Evolutionary conservation across 352 stramenopile genomes (phyloP).

Genomic region (Phytophthora crassamura): DNA sequence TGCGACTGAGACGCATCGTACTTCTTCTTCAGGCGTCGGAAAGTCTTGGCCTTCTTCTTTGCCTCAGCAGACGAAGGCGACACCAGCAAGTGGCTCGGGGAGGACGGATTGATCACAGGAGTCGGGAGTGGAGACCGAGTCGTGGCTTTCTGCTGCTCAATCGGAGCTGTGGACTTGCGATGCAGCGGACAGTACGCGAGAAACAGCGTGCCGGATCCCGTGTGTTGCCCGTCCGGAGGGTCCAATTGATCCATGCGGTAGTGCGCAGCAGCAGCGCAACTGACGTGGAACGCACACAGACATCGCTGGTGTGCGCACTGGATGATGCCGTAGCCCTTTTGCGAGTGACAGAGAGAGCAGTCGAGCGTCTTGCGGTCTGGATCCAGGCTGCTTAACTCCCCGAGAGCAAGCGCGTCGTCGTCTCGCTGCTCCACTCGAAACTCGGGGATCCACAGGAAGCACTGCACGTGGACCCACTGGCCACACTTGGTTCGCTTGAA

Average conservation of each 20-base stretch:
- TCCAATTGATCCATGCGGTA: constrained; percentile 69
- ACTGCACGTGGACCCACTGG: constrained; percentile 86
- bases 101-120: constrained; percentile 24
- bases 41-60: constrained; percentile 70
- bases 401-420: constrained; percentile 49
- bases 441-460: constrained; percentile 89
- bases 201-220: constrained; percentile 60
- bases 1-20: constrained; percentile 62
- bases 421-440: constrained; percentile 53
- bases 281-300: constrained; percentile 82
- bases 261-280: constrained; percentile 64
- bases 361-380: constrained; percentile 65
- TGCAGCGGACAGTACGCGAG: constrained; percentile 74
- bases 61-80: constrained; percentile 51
- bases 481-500: constrained; percentile 70
- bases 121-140: constrained; percentile 25
- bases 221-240: constrained; percentile 39
- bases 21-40: constrained; percentile 74
- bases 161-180: constrained; percentile 40
- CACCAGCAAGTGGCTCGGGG: constrained; percentile 61
- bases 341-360: constrained; percentile 78
- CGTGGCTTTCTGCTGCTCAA: constrained; percentile 14
- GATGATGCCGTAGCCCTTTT: constrained; percentile 63
- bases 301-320: constrained; percentile 83
- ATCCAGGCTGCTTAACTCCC: constrained; percentile 56